Evolutionary conservation across 2,329 filamentous ascomycete species (phyloP).

Genomic region (Pezicula rhizophila): DNA sequence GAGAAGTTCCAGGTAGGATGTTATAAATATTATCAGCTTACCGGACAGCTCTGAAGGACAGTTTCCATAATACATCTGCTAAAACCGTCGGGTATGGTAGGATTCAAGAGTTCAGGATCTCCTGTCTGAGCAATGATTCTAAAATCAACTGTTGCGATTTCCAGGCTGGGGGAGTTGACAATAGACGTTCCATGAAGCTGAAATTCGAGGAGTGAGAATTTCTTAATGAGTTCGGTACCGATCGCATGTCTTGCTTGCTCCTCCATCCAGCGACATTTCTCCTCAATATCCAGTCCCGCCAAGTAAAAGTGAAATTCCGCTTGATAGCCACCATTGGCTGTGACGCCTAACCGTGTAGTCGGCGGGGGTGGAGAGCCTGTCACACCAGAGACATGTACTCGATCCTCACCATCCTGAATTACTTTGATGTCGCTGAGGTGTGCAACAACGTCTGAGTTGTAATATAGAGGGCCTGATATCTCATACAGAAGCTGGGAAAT

Average conservation of each 20-base stretch:
- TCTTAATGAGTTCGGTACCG: slow-evolving; percentile 21
- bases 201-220: slow-evolving; percentile 28
- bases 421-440: slow-evolving; percentile 43
- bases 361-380: slow-evolving; percentile 31
- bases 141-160: too few relatives aligned
- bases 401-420: slow-evolving; percentile 41
- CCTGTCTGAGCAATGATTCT: too few relatives aligned
- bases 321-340: slow-evolving; percentile 36
- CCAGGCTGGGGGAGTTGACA: too few relatives aligned
- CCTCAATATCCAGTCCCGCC: slow-evolving; percentile 34
- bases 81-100: too few relatives aligned
- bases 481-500: slow-evolving; percentile 47
- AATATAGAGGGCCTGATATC: slow-evolving; percentile 49
- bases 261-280: slow-evolving; percentile 37
- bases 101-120: too few relatives aligned
- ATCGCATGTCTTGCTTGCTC: slow-evolving; percentile 30
- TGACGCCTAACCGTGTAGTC: slow-evolving; percentile 35
- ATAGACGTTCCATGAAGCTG: slow-evolving; percentile 1
- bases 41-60: too few relatives aligned
- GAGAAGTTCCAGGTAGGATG: too few relatives aligned
- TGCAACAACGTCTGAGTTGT: slow-evolving; percentile 50
- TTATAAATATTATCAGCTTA: too few relatives aligned
- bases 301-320: slow-evolving; percentile 38
- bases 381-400: slow-evolving; percentile 41
- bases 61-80: too few relatives aligned